Evolutionary conservation across 1,139 yeast species (phyloP).

Genomic region (Yamadazyma jaroonii): DNA sequence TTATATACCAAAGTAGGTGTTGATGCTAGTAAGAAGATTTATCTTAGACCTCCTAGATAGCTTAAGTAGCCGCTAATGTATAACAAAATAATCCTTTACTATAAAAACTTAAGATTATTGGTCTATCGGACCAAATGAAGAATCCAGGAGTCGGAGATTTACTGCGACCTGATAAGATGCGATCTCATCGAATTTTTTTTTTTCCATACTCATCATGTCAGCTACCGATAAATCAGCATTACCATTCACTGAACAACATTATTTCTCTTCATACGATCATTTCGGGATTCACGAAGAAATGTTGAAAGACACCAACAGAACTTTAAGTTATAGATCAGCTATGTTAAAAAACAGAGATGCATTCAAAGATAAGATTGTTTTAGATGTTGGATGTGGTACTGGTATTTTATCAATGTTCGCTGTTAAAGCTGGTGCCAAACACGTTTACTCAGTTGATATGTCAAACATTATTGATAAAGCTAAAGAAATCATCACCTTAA

Average conservation of each 20-base stretch:
- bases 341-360: constrained; percentile 86
- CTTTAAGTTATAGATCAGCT: constrained; percentile 88
- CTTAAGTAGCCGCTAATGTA: too few species aligned
- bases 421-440: constrained; percentile 96
- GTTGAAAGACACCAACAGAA: constrained; percentile 94
- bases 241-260: constrained; percentile 79
- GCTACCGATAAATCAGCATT: constrained; percentile 55
- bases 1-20: constrained; percentile 54
- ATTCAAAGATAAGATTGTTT: constrained; percentile 90
- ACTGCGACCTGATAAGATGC: background rate
- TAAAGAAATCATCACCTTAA: constrained; percentile 73
- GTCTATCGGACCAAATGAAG: too few species aligned
- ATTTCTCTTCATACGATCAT: constrained; percentile 93
- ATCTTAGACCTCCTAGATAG: constrained; percentile 3
- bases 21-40: constrained; percentile 26
- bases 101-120: too few species aligned
- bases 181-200: constrained; percentile 2
- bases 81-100: too few species aligned
- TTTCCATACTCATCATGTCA: constrained; percentile 17
- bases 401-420: constrained; percentile 98
- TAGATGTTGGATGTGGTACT: constrained; percentile 98
- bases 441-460: constrained; percentile 96
- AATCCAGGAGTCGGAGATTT: too few species aligned
- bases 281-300: constrained; percentile 98
- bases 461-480: constrained; percentile 96